Base-by-base conservation (phyloP, 495 filamentous ascomycete species). In the Parathielavia appendiculata region DNA sequence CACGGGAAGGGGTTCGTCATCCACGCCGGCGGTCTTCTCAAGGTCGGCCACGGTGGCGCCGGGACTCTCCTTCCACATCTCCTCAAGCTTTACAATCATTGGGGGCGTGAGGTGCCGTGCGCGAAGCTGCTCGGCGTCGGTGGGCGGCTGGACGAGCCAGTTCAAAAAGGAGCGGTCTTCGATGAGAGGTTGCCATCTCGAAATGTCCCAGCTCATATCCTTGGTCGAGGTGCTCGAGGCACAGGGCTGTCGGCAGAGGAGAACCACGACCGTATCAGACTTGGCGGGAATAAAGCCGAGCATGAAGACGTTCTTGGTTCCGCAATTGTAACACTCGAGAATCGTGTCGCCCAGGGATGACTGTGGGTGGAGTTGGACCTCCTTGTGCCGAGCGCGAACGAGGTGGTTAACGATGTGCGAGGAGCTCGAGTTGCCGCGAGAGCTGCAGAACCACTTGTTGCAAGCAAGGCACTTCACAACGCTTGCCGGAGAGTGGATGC, bases 201-300 rank as follows among this genome's bases (percentile, higher is more conserved):
- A 96, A 14, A 91, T 92, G 73, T 99, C 93, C 93, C 93, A 99
- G 70, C 92, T 97, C 93, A 99, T 99, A 67, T 97, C 93, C 75
- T 99, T 99, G n/a, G 90, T 91, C 12, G 92, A 96, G 5, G 90
- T 87, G 78, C 88, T 91, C 35, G 95, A 84, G 40, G 91, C 93
- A 73, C 93, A 99, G 46, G 93, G 93, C 70, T 97, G 93, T 34
- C 93, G 90, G 73, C 93, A 99, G 10, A 99, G 81, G 41, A 99
- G 83, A 17, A 99, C 93, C 20, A 99, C 93, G 20, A 99, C 93
- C 0, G 93, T 97, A 63, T 99, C 93, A 3, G 92, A 97, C 70
- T 97, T 97, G 14, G 93, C 93, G n/a, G 93, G 93, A 63, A 99
- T 99, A 70, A 99, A 99, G 26, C 93, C 93, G 13, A 99, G 87